Base-by-base conservation (phyloP, 75 land plant species). In the Pseudotsuga menziesii region DNA sequence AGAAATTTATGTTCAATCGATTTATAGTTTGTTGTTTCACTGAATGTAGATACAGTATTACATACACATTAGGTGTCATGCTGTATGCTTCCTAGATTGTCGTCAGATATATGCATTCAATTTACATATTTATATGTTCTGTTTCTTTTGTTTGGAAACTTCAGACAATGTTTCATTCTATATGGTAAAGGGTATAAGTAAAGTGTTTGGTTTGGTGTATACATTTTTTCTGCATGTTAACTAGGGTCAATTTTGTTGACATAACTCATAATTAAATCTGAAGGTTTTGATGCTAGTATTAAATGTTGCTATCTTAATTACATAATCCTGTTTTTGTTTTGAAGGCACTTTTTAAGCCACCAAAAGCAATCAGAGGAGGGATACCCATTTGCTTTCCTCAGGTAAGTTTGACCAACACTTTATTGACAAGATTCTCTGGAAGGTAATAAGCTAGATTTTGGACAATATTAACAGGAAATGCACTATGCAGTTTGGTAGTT, bases 301-400 rank as follows among this genome's bases (percentile, higher is more conserved):
- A 27, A 1, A 29, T 35, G 14, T 12, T 64, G 5, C 7, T 36
- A 67, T 67, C 14, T 36, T 39, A 39, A 39, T 39, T 39, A 4
- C 41, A 39, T 39, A 39, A 39, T 39, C 41, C 3, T 52, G 26
- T 54, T 72, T 72, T 23, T 69, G 25, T 74, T 66, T 69, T 75
- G 44, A 80, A 90, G 92, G 81, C 88, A 16, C 20, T 69, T 72
- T 76, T 78, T 77, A 91, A 91, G 73, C 87, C 89, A 32, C 87
- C 93, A 23, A 91, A 91, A 78, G 78, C 91, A 75, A 86, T 84
- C 62, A 83, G 91, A 67, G 91, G 93, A 58, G 93, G 93, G 39
- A 91, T 91, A 75, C 85, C 87, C 26, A 81, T 91, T 64, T 91
- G 91, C 85, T 91, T 89, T 77, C 91, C 91, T 35, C 93, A 91